Base-by-base conservation (phyloP, 2,329 filamentous ascomycete genomes). In the Xylariaceae sp. region DNA sequence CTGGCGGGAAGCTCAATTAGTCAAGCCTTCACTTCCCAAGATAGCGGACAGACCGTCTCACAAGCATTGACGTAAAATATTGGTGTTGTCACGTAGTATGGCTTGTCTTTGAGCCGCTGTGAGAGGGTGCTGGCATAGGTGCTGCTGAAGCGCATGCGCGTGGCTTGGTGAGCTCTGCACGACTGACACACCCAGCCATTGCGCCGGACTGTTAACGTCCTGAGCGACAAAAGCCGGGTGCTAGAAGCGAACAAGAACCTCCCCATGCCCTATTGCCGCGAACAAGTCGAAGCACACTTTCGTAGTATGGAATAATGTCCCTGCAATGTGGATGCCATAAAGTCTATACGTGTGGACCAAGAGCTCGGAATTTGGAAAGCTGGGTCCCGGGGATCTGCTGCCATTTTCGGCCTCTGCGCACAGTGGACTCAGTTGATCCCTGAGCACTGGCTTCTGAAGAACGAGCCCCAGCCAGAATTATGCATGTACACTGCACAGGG, bases 21-120 rank as follows among this genome's bases (percentile, higher is more conserved):
- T 48, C 33, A 23, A 8, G 30, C 30, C 33, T 24, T 24, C 24
- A 24, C n/a, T 18, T 18, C 41, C 18, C 21, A 15, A 23, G 27
- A 15, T 32, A 23, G 7, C 15, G 21, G 24, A n/a, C 1, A 37
- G 20, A 21, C 11, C 26, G 21, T 61, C 77, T 63, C 76, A 92
- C 91, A 86, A 50, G 92, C 91, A 82, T 99, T 99, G 76, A 99
- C 94, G 73, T 99, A 99, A 78, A 97, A 99, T 53, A 99, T 99
- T 2, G 94, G 94, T 7, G 92, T 95, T 4, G 94, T 97, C 66
- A 96, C 81, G 78, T 97, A 99, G 77, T 88, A 97, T 7, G 93
- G 92, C 76, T 97, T 97, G 36, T 57, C 60, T 21, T 51, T 42
- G 35, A 30, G 21, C 35, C 57, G 55, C 13, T 44, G 48, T 15